These are phyloP conservation scores for Sclerotinia borealis DNA, from an alignment of 2,329 filamentous ascomycete species.

Conservation along the genomic window DNA sequence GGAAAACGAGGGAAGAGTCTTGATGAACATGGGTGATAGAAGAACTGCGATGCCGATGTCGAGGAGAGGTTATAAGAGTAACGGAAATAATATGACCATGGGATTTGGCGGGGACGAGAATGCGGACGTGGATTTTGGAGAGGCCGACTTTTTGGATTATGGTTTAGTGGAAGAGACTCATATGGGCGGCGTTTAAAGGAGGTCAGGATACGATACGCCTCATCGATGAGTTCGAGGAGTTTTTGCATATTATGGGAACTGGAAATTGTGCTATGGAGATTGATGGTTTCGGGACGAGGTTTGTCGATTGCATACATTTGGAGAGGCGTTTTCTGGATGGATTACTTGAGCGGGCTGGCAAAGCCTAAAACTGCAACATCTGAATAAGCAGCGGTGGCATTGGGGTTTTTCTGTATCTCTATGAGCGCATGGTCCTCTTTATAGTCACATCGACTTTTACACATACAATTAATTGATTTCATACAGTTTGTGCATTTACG, in stretches of 20 bases:
- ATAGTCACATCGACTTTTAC: neutral
- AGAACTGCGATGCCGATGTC: constrained; percentile 21
- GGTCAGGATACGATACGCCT: neutral
- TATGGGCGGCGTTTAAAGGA: constrained; percentile 28
- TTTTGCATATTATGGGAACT: neutral
- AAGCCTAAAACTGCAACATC: neutral
- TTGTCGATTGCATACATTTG: neutral
- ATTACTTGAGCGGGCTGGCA: neutral
- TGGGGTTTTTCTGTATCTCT: neutral
- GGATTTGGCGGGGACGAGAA: constrained; percentile 40
- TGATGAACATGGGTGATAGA: constrained; percentile 24
- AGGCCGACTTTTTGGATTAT: constrained; percentile 59
- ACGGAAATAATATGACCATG: constrained; percentile 18
- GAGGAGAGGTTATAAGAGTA: constrained; percentile 24
- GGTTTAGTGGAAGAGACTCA: constrained; percentile 25
- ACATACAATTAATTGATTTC: neutral
- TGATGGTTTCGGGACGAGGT: neutral
- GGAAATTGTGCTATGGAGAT: neutral
- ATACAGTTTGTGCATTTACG: neutral
- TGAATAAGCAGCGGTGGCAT: neutral
- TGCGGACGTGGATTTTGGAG: constrained; percentile 51
- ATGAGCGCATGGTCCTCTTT: neutral
- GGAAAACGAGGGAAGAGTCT: constrained; percentile 2
- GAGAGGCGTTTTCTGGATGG: neutral
- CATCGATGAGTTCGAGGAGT: neutral